Percentiles rank a stretch among this genome's conserved stretches.
Evolutionary conservation across 495 filamentous ascomycete species (phyloP).

Genomic region (Cenococcum geophilum): DNA sequence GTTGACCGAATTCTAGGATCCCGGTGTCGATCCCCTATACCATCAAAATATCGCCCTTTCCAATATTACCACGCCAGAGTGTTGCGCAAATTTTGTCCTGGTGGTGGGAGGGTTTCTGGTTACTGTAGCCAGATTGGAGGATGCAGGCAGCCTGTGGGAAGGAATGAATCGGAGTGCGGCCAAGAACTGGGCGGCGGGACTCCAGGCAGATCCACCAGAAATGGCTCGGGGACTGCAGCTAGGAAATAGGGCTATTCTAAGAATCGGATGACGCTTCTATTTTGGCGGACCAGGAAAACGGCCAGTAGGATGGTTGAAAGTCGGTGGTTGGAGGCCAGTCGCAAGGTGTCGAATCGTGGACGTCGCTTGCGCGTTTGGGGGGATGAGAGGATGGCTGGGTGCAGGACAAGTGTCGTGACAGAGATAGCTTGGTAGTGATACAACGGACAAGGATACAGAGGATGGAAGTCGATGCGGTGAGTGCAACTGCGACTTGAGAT

Average conservation of each 20-base stretch:
- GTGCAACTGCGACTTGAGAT: slow-evolving; percentile 4
- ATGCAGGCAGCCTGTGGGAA: not conserved
- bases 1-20: not conserved
- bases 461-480: not conserved
- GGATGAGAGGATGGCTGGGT: not conserved
- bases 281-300: not conserved
- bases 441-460: not conserved
- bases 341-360: slow-evolving; percentile 6
- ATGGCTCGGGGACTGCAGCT: not conserved
- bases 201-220: not conserved
- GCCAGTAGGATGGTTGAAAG: slow-evolving; percentile 2
- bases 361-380: slow-evolving; percentile 4
- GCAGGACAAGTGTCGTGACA: not conserved
- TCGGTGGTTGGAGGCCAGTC: slow-evolving; percentile 2
- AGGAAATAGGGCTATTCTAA: not conserved
- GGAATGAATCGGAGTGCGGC: not conserved
- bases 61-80: not conserved
- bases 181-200: not conserved
- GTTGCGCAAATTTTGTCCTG: not conserved
- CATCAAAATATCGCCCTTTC: not conserved
- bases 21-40: not conserved
- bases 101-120: not conserved
- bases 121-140: not conserved
- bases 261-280: slow-evolving; percentile 1
- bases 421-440: not conserved